Evolutionary conservation across 371 early-diverging fungal genomes (phyloP), one percentile per base, ranked within the genome.

Genomic region (Sporodiniella umbellata): DNA sequence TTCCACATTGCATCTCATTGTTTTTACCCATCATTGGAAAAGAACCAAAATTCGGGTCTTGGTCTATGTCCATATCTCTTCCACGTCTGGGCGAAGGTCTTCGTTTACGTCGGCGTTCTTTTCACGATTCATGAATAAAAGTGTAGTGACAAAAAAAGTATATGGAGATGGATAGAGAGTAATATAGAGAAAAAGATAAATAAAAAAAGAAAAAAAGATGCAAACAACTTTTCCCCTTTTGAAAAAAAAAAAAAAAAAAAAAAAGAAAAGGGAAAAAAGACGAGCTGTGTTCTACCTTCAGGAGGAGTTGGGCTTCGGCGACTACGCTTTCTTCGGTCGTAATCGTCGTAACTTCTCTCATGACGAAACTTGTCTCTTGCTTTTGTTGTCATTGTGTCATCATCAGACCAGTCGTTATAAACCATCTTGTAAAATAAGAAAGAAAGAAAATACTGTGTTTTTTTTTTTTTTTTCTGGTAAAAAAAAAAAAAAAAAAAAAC

Each of bases 281-380:
- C 18, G 53, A 35, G n/a, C n/a, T n/a, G 15, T 46, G 52, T 23
- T 42, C 50, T 72, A 77, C 78, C 78, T 60, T 77, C 78, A 54
- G 71, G 69, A 35, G 78, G 78, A 15, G 72, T 66, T 23, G 66
- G 62, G 33, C 72, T 72, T 31, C 70, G 70, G 43, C 72, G 64
- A 37, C 53, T 54, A 38, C 76, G 65, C 45, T 62, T 69, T 53
- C 59, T 74, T 37, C 75, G 46, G 37, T 72, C 70, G 45, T 70
- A 62, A n/a, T 51, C 71, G 60, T 69, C 74, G 54, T 51, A 72
- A 54, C 85, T 86, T 26, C 85, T 77, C 47, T 86, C 88, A 48
- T 84, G 82, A 31, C 85, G 79, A 66, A 86, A 88, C 57, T 82
- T 84, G 48, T 87, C 86, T 33, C 84, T 79, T 38, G 77, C 72